These are phyloP conservation scores for Gnomoniopsis smithogilvyi DNA, from an alignment of 2,329 filamentous ascomycete genomes.

Conservation along the genomic window DNA sequence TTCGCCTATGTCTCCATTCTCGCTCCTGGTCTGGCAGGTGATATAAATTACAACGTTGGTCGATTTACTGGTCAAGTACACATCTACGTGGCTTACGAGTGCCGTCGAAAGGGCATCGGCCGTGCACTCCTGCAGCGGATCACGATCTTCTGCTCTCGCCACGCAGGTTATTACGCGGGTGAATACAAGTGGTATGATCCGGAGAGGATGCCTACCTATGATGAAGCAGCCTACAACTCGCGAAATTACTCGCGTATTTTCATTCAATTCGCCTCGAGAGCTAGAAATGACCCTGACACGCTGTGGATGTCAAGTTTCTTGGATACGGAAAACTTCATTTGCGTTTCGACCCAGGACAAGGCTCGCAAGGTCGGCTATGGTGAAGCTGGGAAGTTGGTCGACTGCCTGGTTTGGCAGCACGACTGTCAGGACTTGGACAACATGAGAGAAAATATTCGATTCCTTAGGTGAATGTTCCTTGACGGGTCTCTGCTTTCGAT, in stretches of 20 bases:
- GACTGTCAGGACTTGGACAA: constrained; percentile 2
- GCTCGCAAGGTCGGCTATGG: constrained; percentile 8
- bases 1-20: constrained; percentile 14
- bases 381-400: constrained; percentile 1
- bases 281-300: constrained; percentile 8
- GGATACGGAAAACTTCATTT: constrained; percentile 1
- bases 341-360: constrained; percentile 8
- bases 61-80: constrained; percentile 14
- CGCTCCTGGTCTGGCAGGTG: constrained; percentile 6
- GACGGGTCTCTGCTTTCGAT: too few relatives aligned
- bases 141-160: constrained; percentile 8
- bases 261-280: constrained; percentile 9
- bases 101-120: constrained; percentile 14
- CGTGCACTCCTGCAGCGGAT: constrained; percentile 10
- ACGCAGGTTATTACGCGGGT: not conserved
- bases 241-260: constrained; percentile 13
- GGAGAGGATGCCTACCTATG: not conserved
- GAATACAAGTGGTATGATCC: constrained; percentile 8
- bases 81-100: constrained; percentile 11
- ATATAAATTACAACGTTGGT: constrained; percentile 1
- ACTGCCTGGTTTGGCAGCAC: constrained; percentile 11
- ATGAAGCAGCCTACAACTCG: not conserved
- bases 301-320: constrained; percentile 9
- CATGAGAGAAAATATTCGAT: not conserved
- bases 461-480: not conserved